A percentile compares a stretch with the other conserved stretches of the same genome.
These are phyloP conservation scores for Solanum bulbocastanum DNA, from an alignment of 257 asterid genomes.

Conservation along the genomic window DNA sequence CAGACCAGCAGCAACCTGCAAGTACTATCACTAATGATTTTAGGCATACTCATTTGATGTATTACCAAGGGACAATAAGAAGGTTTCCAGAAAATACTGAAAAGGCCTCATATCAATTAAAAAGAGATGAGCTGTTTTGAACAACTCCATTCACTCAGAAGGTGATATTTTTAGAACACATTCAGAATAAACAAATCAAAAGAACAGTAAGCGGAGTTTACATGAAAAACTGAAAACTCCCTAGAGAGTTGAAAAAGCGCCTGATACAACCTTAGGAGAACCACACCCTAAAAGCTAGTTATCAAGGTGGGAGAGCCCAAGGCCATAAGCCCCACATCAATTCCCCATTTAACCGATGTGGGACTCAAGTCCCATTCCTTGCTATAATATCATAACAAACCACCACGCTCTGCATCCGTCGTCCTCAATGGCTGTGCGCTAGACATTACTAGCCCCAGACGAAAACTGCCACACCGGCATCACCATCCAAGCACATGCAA, in stretches of 20 bases:
- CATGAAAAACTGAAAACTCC: neutral
- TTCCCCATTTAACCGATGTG: neutral
- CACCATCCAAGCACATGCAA: neutral
- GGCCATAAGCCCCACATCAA: neutral
- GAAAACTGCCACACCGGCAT: neutral
- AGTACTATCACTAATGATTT: neutral
- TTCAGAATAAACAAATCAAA: neutral
- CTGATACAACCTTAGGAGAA: neutral
- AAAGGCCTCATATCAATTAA: neutral
- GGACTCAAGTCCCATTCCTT: neutral
- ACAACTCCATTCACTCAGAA: neutral
- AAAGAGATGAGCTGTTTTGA: neutral
- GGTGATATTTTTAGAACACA: neutral
- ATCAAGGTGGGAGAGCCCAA: neutral
- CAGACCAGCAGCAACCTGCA: constrained; percentile 67
- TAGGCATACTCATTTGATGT: neutral
- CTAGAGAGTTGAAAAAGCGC: neutral
- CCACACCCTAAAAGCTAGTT: neutral
- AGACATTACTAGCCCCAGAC: neutral
- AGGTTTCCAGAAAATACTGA: neutral
- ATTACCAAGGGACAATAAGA: neutral
- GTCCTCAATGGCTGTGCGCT: neutral
- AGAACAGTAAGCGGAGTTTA: neutral
- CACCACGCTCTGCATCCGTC: neutral
- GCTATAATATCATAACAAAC: neutral